These are phyloP conservation scores for Cavenderia fasciculata DNA, from an alignment of 78 protist species.

Conservation along the genomic window DNA sequence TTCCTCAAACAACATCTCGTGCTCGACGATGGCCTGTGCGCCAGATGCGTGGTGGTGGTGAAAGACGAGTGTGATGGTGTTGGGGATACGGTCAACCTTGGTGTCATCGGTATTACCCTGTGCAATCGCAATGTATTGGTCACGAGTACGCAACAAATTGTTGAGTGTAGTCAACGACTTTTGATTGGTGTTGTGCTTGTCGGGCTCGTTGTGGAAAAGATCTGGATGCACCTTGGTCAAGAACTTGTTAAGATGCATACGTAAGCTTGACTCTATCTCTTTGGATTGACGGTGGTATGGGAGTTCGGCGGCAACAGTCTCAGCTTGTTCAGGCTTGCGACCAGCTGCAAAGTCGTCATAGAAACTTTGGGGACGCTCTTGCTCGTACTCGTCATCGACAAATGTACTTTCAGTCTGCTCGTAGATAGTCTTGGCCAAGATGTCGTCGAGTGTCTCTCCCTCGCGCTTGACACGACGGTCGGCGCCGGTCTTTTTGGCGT, in stretches of 20 bases:
- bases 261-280: not conserved
- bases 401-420: too few relatives aligned
- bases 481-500: too few relatives aligned
- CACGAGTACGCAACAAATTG: constrained; percentile 30
- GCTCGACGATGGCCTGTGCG: not conserved
- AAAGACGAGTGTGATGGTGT: not conserved
- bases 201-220: constrained; percentile 11
- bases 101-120: not conserved
- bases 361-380: too few relatives aligned
- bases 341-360: too few relatives aligned
- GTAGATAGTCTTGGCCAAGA: too few relatives aligned
- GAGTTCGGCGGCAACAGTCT: too few relatives aligned
- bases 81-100: constrained; percentile 47
- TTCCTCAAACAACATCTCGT: not conserved
- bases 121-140: constrained; percentile 9
- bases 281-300: constrained; percentile 40
- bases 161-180: constrained; percentile 30
- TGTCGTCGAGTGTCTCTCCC: too few relatives aligned
- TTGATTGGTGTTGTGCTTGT: constrained; percentile 11
- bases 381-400: too few relatives aligned
- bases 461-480: too few relatives aligned
- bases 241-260: constrained; percentile 33
- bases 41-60: not conserved
- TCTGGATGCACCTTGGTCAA: constrained; percentile 64
- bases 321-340: too few relatives aligned